phyloP scores from a whole-genome alignment of 169 alveolate genomes.

The Eimeria falciformis region DNA sequence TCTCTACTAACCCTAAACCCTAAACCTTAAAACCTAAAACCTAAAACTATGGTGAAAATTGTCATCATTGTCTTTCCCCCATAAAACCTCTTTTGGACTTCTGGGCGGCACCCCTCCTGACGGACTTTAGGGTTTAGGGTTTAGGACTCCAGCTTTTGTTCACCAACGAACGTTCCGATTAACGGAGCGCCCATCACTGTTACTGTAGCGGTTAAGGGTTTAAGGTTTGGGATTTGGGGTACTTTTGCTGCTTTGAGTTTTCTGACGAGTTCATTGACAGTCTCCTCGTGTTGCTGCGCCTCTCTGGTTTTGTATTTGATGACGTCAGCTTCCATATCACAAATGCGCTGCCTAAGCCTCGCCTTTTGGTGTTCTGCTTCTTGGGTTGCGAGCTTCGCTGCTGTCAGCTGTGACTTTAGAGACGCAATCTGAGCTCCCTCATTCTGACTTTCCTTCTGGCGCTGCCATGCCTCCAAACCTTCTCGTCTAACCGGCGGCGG shows the following conservation, averaged over 20 bases:
- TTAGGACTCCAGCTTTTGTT: not conserved
- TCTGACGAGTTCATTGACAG: not conserved
- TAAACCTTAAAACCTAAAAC: not conserved
- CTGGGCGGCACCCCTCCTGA: too few relatives aligned
- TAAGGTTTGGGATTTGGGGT: not conserved
- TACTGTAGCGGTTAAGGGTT: conserved; percentile 21
- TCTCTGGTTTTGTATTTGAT: not conserved
- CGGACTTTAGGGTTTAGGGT: conserved; percentile 6
- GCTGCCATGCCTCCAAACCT: conserved; percentile 19
- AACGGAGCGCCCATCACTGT: too few relatives aligned
- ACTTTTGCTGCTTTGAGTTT: not conserved
- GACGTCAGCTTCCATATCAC: not conserved
- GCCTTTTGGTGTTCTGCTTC: conserved; percentile 16
- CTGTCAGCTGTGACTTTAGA: not conserved
- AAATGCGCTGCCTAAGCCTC: not conserved
- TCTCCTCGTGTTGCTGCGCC: conserved; percentile 4
- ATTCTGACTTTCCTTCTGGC: not conserved
- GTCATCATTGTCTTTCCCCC: not conserved
- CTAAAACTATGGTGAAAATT: not conserved
- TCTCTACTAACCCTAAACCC: not conserved
- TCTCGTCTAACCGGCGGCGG: not conserved
- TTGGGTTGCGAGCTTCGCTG: not conserved
- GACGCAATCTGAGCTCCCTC: not conserved
- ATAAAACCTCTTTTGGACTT: too few relatives aligned
- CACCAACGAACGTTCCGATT: too few relatives aligned